phyloP scores from a whole-genome alignment of 1,284 basidiomycete genomes.

The Cutaneotrichosporon curvatum region DNA sequence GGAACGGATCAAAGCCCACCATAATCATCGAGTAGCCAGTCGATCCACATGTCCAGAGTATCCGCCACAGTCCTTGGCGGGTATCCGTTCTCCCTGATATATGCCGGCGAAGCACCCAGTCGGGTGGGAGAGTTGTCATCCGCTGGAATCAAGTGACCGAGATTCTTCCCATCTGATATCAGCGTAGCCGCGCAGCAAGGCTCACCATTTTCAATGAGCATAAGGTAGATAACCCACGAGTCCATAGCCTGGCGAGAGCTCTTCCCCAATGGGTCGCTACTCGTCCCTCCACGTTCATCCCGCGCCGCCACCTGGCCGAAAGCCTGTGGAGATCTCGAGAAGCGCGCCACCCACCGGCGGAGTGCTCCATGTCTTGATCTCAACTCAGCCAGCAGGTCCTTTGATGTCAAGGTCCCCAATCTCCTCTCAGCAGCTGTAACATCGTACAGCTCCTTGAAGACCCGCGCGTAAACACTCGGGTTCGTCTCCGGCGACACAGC shows the following conservation, averaged over 20 bases:
- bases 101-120: too few relatives aligned
- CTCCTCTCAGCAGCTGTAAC: constrained; percentile 54
- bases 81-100: constrained; percentile 24
- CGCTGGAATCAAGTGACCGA: constrained; percentile 44
- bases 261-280: neutral
- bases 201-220: constrained; percentile 60
- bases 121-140: too few relatives aligned
- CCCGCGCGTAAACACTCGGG: constrained; percentile 54
- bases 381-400: constrained; percentile 31
- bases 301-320: neutral
- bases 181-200: too few relatives aligned
- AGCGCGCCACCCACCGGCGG: constrained; percentile 15
- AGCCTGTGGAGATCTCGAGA: neutral
- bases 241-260: constrained; percentile 34
- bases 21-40: constrained; percentile 45
- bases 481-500: constrained; percentile 49
- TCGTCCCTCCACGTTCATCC: neutral
- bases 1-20: too few relatives aligned
- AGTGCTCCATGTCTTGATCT: constrained; percentile 28
- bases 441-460: constrained; percentile 62
- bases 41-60: constrained; percentile 48
- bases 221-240: constrained; percentile 56
- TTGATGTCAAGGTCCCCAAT: constrained; percentile 29
- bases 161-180: constrained; percentile 57
- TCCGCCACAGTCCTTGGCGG: constrained; percentile 43